Base-by-base conservation (phyloP, 257 asterid species). In the Petunia axillaris region DNA sequence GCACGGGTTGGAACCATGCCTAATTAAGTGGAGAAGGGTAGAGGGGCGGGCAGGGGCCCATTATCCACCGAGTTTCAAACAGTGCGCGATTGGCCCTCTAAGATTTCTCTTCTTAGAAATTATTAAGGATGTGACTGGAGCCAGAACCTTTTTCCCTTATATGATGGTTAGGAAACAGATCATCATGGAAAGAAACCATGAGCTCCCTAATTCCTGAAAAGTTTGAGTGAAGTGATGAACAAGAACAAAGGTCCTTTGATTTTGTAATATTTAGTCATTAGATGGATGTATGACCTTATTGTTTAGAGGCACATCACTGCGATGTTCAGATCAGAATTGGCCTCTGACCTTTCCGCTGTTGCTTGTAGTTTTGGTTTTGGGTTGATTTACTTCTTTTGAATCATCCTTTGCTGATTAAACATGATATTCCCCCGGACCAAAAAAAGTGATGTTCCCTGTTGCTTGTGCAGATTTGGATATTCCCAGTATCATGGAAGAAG, bases 401-500 rank as follows among this genome's bases (percentile, higher is more conserved):
- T 16, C 74, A 60, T 41, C 62, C 50, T 67, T 25, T 43, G 64
- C 62, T 76, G 16, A 60, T 50, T 48, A 25, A 41, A 9, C 5
- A 6, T 75, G 4, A 48, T 53, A 76, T 60, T 78, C 65, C 57
- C 83, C 25, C 25, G 25, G 25, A 25, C 25, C 25, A 25, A 25
- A 25, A 25, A 41, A 9, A 8, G 9, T 75, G 4, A 48, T 53
- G 74, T 60, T 78, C 65, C 57, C 83, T 77, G 52, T 77, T 87
- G 52, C 63, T 25, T 86, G 87, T 73, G 38, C 92, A 95, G 99
- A 95, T 86, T 88, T 95, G 89, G 99, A 95, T 82, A 83, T 95
- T 59, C 78, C 66, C 64, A 85, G 77, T 70, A 87, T 91, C 79
- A 82, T 88, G 89, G 94, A 85, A 87, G 99, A 95, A 85, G 97